Evolutionary conservation across 1,139 yeast genomes (phyloP).

Genomic region (Hyphopichia burtonii): DNA sequence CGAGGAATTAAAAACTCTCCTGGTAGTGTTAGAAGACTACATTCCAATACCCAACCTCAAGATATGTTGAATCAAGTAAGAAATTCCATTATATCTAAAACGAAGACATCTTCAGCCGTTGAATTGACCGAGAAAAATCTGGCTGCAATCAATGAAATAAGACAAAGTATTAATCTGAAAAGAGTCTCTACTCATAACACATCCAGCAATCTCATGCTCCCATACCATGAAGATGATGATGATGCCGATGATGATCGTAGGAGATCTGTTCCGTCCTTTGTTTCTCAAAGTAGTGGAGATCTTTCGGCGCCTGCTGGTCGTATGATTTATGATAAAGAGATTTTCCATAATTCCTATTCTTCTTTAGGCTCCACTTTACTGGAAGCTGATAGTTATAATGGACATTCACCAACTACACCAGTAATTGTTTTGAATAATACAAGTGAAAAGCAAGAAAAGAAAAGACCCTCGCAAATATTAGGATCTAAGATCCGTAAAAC

Average conservation of each 20-base stretch:
- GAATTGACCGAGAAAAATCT: slow-evolving; percentile 12
- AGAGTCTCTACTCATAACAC: slow-evolving; percentile 12
- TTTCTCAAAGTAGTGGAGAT: slow-evolving; percentile 6
- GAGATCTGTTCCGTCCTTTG: slow-evolving; percentile 2
- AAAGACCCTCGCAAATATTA: neutral
- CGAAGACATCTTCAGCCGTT: slow-evolving; percentile 9
- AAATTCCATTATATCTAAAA: slow-evolving; percentile 24
- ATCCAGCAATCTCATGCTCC: slow-evolving; percentile 4
- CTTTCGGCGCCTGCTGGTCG: neutral
- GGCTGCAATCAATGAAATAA: slow-evolving; percentile 19
- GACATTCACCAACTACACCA: slow-evolving; percentile 4
- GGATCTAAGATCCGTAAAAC: neutral
- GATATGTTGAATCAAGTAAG: slow-evolving; percentile 28
- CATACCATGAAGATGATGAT: slow-evolving; percentile 5
- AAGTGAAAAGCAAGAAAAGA: neutral
- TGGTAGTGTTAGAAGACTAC: neutral
- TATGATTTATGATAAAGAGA: slow-evolving; percentile 3
- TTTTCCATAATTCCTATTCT: slow-evolving; percentile 11
- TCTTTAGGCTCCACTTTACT: slow-evolving; percentile 13
- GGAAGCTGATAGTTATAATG: slow-evolving; percentile 2
- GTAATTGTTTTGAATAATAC: slow-evolving; percentile 3
- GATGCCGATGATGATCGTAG: neutral
- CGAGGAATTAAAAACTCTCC: neutral
- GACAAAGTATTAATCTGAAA: slow-evolving; percentile 30
- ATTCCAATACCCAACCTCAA: slow-evolving; percentile 14